Base-by-base conservation (phyloP, 2,329 filamentous ascomycete species). In the Aurifilum marmelostoma region DNA sequence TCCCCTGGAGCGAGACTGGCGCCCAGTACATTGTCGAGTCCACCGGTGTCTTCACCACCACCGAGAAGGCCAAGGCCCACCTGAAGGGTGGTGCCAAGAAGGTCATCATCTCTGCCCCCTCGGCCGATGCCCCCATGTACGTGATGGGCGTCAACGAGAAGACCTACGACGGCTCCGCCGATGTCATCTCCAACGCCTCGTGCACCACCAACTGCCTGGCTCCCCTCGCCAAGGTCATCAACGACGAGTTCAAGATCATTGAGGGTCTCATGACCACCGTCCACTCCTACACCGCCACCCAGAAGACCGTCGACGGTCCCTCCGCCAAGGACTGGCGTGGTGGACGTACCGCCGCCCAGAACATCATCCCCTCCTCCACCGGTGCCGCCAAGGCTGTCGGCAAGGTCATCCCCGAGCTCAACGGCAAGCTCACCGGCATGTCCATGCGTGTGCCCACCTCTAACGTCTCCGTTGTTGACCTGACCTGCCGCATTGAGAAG, bases 181-280 rank as follows among this genome's bases (percentile, higher is more conserved):
- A 93, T 78, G 91, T 99, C 83, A 93, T 98, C 87, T 98, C 96
- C 86, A 99, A 99, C 88, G 96, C 96, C 78, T 98, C 96, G 77
- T 98, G 96, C 93, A 99, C 96, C 83, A 98, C 96, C 89, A 99
- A 99, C 93, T 98, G 96, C 91, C 87, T 99, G 84, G 96, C 96
- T 83, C 96, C 96, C 82, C 92, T 99, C 75, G 96, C 96, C 87
- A 99, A 98, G 92, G 94, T 98, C 80, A 90, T 99, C 87, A 87
- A 99, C 90, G 95, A 98, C 89, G 97, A 97, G 85, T 99, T 91
- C 88, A 91, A 88, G 83, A 96, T 99, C 82, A 84, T 97, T 80
- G 96, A 99, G 90, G 96, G 95, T 89, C 91, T 98, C 79, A 99
- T 99, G 96, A 98, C 96, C 85, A 99, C 96, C 76, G 90, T 98